Evolutionary conservation across 1,284 basidiomycete genomes (phyloP).

Genomic region (Boletus hoseneyae): DNA sequence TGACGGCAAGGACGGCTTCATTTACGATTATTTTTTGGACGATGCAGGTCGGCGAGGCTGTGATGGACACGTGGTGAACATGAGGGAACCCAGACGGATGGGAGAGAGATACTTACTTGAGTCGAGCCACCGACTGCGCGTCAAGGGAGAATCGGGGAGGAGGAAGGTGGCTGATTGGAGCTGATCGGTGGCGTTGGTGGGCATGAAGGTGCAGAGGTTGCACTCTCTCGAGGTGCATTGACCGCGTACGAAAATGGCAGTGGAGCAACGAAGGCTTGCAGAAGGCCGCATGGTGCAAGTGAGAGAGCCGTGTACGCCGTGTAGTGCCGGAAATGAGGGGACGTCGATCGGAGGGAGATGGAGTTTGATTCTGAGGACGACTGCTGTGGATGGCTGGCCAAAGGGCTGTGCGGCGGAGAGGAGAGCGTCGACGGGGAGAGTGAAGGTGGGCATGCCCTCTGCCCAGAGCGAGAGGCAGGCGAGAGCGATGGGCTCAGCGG

Average conservation of each 20-base stretch:
- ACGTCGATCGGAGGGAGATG: constrained; percentile 48
- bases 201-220: constrained; percentile 39
- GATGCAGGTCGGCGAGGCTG: constrained; percentile 51
- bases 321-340: constrained; percentile 45
- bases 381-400: constrained; percentile 23
- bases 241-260: constrained; percentile 52
- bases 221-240: constrained; percentile 50
- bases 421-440: constrained; percentile 37
- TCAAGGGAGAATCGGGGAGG: constrained; percentile 60
- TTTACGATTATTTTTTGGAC: constrained; percentile 68
- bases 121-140: constrained; percentile 57
- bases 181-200: constrained; percentile 34
- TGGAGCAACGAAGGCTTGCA: constrained; percentile 54
- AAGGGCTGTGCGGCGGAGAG: constrained; percentile 31
- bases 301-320: constrained; percentile 61
- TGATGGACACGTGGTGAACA: constrained; percentile 27
- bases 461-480: constrained; percentile 48
- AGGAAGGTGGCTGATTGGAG: constrained; percentile 46
- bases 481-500: constrained; percentile 20
- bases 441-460: constrained; percentile 62
- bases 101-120: constrained; percentile 44
- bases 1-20: constrained; percentile 54
- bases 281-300: constrained; percentile 51
- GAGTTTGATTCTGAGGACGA: constrained; percentile 48
- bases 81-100: constrained; percentile 16